Percentiles rank a stretch among this genome's conserved stretches.
phyloP scores from a whole-genome alignment of 2,329 filamentous ascomycete species.

The Zelopaecilomyces penicillatus region DNA sequence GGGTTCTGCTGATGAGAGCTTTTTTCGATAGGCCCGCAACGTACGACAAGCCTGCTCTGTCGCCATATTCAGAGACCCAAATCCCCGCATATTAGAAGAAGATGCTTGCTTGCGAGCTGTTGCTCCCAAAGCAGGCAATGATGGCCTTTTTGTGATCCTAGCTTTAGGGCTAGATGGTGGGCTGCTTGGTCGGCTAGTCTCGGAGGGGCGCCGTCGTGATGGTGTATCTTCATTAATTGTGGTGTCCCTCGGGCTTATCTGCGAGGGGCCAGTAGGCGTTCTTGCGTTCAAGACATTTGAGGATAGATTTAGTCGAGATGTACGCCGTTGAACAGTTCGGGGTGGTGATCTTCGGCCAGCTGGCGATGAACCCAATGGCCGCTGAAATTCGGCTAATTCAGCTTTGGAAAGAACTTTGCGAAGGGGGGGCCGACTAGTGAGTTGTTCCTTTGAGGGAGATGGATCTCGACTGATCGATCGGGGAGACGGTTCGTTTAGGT shows the following conservation, averaged over 20 bases:
- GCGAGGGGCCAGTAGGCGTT: conserved; percentile 31
- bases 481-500: conserved; percentile 37
- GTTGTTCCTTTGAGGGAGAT: conserved; percentile 44
- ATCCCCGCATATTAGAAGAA: conserved; percentile 37
- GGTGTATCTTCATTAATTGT: conserved; percentile 38
- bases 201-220: conserved; percentile 39
- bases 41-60: conserved; percentile 58
- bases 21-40: conserved; percentile 54
- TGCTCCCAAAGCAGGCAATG: conserved; percentile 41
- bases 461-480: conserved; percentile 40
- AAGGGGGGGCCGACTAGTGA: conserved; percentile 61
- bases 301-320: conserved; percentile 42
- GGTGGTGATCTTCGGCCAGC: conserved; percentile 47
- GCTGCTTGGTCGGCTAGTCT: conserved; percentile 36
- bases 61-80: conserved; percentile 51
- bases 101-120: conserved; percentile 42
- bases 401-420: conserved; percentile 79
- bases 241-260: conserved; percentile 32
- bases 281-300: conserved; percentile 23
- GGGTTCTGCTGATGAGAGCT: conserved; percentile 47
- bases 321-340: conserved; percentile 43
- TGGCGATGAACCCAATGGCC: conserved; percentile 31
- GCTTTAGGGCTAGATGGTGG: conserved; percentile 43
- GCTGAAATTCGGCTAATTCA: conserved; percentile 73
- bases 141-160: conserved; percentile 41